phyloP scores from a whole-genome alignment of 352 stramenopile species.

The Phytopythium vexans region DNA sequence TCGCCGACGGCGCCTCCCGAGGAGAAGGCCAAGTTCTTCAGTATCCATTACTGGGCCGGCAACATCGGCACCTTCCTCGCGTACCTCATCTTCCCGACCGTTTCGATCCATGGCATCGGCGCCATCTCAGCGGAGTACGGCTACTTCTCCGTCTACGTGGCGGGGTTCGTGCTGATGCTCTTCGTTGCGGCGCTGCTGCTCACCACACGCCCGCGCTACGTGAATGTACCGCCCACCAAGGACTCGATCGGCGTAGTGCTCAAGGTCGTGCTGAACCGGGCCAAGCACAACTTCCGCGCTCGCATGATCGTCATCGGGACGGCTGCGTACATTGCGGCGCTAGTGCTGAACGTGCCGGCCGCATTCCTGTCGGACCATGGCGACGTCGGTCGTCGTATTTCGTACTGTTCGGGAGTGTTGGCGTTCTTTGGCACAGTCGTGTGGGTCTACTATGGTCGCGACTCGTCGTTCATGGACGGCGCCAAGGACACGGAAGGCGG shows the following conservation, averaged over 20 bases:
- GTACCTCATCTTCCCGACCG: constrained; percentile 71
- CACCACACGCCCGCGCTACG: constrained; percentile 42
- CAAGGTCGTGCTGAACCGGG: constrained; percentile 23
- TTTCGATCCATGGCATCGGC: constrained; percentile 67
- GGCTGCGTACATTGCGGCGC: constrained; percentile 29
- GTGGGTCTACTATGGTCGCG: constrained; percentile 42
- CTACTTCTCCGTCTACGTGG: constrained; percentile 74
- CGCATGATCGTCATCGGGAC: constrained; percentile 34
- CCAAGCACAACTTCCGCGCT: constrained; percentile 24
- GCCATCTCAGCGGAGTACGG: constrained; percentile 59
- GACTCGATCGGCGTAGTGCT: constrained; percentile 46
- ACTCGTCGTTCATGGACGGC: constrained; percentile 45
- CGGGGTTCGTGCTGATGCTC: constrained; percentile 40
- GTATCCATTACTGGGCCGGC: constrained; percentile 68
- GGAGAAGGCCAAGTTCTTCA: constrained; percentile 73
- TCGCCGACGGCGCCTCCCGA: constrained; percentile 5
- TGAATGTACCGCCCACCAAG: constrained; percentile 34
- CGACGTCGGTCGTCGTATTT: constrained; percentile 35
- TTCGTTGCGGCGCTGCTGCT: constrained; percentile 38
- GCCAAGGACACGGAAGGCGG: constrained; percentile 39
- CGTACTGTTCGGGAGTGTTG: constrained; percentile 32
- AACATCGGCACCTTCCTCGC: constrained; percentile 12
- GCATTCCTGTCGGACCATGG: constrained; percentile 43
- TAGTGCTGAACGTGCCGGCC: constrained; percentile 51
- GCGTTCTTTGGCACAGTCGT: constrained; percentile 27